Evolutionary conservation across 345 rosid species (phyloP).

Genomic region (Nephelium lappaceum): DNA sequence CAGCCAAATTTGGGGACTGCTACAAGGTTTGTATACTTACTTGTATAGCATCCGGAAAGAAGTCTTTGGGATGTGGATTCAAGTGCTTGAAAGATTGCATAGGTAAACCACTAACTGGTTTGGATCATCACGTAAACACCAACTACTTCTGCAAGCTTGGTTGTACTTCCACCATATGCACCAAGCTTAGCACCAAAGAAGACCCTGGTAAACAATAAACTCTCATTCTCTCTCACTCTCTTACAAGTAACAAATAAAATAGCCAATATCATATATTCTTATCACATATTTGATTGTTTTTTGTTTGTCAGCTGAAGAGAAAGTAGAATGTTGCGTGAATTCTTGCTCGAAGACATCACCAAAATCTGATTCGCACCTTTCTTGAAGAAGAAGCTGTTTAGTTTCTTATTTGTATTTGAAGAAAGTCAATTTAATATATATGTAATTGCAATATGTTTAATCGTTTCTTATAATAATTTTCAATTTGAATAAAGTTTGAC

Average conservation of each 20-base stretch:
- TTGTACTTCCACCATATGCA: constrained; percentile 46
- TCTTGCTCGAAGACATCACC: constrained; percentile 39
- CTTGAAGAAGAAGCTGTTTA: constrained; percentile 3
- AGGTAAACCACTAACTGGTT: too few species aligned
- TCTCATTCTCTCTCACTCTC: too few species aligned
- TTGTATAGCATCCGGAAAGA: too few species aligned
- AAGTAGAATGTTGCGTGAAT: constrained; percentile 45
- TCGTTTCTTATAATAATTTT: too few species aligned
- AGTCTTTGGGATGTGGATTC: constrained; percentile 15
- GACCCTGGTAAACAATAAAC: constrained; percentile 34
- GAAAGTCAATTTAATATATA: neutral
- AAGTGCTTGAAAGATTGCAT: constrained; percentile 44
- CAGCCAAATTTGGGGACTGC: too few species aligned
- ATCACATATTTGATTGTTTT: neutral
- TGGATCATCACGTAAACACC: neutral
- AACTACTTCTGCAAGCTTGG: constrained; percentile 46
- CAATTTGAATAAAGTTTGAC: too few species aligned
- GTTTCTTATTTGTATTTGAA: too few species aligned
- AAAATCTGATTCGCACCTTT: too few species aligned
- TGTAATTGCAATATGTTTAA: too few species aligned
- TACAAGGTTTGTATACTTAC: too few species aligned
- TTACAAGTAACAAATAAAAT: neutral
- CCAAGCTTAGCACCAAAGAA: constrained; percentile 41
- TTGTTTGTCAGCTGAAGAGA: constrained; percentile 34
- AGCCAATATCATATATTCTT: too few species aligned